Conservation (phyloP, 1,139 yeast genomes). For the Yamadazyma jaroonii region DNA sequence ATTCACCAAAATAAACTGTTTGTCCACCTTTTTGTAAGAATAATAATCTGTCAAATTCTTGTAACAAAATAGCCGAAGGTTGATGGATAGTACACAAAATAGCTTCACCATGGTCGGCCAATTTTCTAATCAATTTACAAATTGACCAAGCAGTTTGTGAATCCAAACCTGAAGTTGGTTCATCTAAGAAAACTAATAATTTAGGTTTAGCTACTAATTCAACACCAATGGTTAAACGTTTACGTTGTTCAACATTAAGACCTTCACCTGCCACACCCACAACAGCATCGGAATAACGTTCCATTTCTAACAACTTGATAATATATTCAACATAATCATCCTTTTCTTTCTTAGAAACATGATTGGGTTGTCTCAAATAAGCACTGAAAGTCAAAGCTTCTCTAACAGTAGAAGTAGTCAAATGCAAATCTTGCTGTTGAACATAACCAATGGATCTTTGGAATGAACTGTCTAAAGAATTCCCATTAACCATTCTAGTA, state of each 20-base stretch:
- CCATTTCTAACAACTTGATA: slow-evolving; percentile 69
- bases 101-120: slow-evolving; percentile 80
- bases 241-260: slow-evolving; percentile 81
- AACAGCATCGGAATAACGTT: slow-evolving; percentile 70
- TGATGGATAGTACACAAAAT: slow-evolving; percentile 82
- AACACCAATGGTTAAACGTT: slow-evolving; percentile 80
- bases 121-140: slow-evolving; percentile 72
- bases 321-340: slow-evolving; percentile 70
- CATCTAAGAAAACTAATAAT: slow-evolving; percentile 77
- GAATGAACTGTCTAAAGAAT: slow-evolving; percentile 65
- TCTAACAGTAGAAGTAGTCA: slow-evolving; percentile 73
- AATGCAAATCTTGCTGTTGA: slow-evolving; percentile 79
- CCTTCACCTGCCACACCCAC: slow-evolving; percentile 82
- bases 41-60: slow-evolving; percentile 73
- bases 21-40: slow-evolving; percentile 74
- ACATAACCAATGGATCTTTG: slow-evolving; percentile 83
- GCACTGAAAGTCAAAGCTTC: slow-evolving; percentile 77
- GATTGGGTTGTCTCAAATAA: slow-evolving; percentile 63
- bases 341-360: slow-evolving; percentile 56
- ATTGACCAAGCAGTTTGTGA: slow-evolving; percentile 92
- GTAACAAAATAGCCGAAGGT: slow-evolving; percentile 74
- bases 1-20: slow-evolving; percentile 78
- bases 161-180: slow-evolving; percentile 91
- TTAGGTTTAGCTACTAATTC: slow-evolving; percentile 88
- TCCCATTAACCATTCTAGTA: slow-evolving; percentile 71